Evolutionary conservation across 2,329 filamentous ascomycete genomes (phyloP), one percentile per base, ranked within the genome.

Genomic region (Fusarium sp.): DNA sequence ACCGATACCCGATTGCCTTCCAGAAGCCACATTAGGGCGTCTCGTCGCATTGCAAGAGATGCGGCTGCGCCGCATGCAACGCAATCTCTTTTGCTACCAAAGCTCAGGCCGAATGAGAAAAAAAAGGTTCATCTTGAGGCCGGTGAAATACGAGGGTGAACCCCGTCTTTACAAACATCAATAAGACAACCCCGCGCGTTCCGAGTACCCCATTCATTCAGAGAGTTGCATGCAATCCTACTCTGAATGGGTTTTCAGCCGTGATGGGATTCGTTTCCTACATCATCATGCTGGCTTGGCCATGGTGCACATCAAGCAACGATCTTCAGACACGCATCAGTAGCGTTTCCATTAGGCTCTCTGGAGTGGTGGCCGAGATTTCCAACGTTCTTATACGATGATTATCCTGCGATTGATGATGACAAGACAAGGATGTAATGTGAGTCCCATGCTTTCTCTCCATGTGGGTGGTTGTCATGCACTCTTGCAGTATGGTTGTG

Each of bases 51-150:
- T 42, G 45, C 59, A 44, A 56, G 52, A 64, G 60, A 55, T 71
- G 66, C 58, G 61, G 52, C 74, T 77, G 74, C 68, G 74, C 74
- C 70, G 57, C 46, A 70, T 74, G 73, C 65, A 69, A 76, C 68
- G 66, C 67, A 75, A 75, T 72, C 72, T 76, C 72, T 63, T 57
- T 70, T 42, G 49, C 59, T 37, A 31, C 51, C 41, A 51, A 62
- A 45, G 51, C 33, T 35, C 41, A 55, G 38, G 44, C 11, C 44
- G 29, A 51, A 33, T 25, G n/a, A 33, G 35, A 19, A 37, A 60
- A 65, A 65, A 64, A 56, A 56, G 46, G 38, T 29, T 52, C 52
- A 27, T 59, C 52, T 59, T 37, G 57, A 69, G 33, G 45, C 39
- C 37, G 37, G 54, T 38, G 41, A 29, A 46, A 48, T 57, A 44